phyloP scores from a whole-genome alignment of 1,284 basidiomycete species.

The Erythrobasidium hasegawianum region DNA sequence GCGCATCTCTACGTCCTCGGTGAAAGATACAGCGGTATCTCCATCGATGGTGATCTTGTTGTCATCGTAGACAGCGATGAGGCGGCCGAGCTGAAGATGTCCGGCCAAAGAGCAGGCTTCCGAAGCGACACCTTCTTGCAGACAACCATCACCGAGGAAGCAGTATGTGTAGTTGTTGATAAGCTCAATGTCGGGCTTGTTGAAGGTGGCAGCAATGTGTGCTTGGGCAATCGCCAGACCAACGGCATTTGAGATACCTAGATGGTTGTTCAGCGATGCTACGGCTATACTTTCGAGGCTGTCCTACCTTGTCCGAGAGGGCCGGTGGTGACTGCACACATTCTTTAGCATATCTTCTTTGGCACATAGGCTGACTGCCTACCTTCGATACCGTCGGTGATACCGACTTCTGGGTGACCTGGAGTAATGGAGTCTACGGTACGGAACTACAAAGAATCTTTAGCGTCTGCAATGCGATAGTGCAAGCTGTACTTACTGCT shows the following conservation, averaged over 20 bases:
- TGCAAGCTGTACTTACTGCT: slow-evolving; percentile 58
- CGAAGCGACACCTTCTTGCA: slow-evolving; percentile 89
- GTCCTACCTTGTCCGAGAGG: slow-evolving; percentile 72
- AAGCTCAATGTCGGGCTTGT: slow-evolving; percentile 77
- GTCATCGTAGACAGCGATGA: slow-evolving; percentile 87
- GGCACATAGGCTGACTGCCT: background rate
- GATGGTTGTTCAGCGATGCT: background rate
- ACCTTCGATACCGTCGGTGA: slow-evolving; percentile 82
- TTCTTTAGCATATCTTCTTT: background rate
- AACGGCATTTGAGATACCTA: slow-evolving; percentile 75
- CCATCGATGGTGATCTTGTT: slow-evolving; percentile 94
- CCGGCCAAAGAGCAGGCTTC: slow-evolving; percentile 88
- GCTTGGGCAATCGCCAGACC: slow-evolving; percentile 90
- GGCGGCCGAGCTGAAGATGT: slow-evolving; percentile 86
- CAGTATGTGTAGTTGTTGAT: slow-evolving; percentile 89
- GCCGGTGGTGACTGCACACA: slow-evolving; percentile 73
- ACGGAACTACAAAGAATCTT: slow-evolving; percentile 45
- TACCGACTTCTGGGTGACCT: slow-evolving; percentile 82
- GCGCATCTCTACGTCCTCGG: slow-evolving; percentile 83
- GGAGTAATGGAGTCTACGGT: slow-evolving; percentile 60
- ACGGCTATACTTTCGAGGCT: no score
- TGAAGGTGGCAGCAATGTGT: slow-evolving; percentile 81
- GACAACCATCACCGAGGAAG: slow-evolving; percentile 91
- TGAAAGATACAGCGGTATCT: slow-evolving; percentile 85
- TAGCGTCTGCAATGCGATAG: no score